phyloP scores from a whole-genome alignment of 169 alveolate species.

The Cryptosporidium ubiquitum region DNA sequence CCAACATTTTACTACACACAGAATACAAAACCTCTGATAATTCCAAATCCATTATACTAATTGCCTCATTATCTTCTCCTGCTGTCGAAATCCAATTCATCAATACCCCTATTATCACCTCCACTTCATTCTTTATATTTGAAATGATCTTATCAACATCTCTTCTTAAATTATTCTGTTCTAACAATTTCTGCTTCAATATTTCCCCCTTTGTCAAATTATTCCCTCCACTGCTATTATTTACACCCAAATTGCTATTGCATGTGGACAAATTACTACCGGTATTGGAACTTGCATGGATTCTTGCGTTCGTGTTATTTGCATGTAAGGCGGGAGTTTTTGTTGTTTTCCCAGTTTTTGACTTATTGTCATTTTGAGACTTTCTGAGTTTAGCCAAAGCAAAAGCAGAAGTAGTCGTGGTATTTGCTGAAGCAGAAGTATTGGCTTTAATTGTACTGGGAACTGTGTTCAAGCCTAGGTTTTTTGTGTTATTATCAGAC shows the following conservation, averaged over 20 bases:
- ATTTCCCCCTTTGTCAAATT: conserved; percentile 50
- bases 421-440: not conserved
- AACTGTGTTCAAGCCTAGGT: not conserved
- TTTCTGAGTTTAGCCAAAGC: conserved; percentile 60
- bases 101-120: conserved; percentile 4
- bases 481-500: not conserved
- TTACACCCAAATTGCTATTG: not conserved
- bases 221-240: not conserved
- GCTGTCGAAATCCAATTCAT: not conserved
- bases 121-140: not conserved
- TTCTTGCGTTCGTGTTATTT: not conserved
- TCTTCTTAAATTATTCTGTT: conserved; percentile 26
- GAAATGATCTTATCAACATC: conserved; percentile 7
- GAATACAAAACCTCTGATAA: conserved; percentile 10
- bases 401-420: conserved; percentile 28
- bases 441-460: not conserved
- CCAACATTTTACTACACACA: conserved; percentile 22
- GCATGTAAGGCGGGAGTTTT: not conserved
- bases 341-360: conserved; percentile 8
- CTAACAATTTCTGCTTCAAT: conserved; percentile 1
- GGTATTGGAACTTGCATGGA: conserved; percentile 7
- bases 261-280: conserved; percentile 1
- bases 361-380: conserved; percentile 23
- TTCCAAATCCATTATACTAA: not conserved
- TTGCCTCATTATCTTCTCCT: not conserved